Percentiles rank a stretch among this genome's conserved stretches.
Evolutionary conservation across 345 rosid species (phyloP).

Genomic region (Populus tremula): DNA sequence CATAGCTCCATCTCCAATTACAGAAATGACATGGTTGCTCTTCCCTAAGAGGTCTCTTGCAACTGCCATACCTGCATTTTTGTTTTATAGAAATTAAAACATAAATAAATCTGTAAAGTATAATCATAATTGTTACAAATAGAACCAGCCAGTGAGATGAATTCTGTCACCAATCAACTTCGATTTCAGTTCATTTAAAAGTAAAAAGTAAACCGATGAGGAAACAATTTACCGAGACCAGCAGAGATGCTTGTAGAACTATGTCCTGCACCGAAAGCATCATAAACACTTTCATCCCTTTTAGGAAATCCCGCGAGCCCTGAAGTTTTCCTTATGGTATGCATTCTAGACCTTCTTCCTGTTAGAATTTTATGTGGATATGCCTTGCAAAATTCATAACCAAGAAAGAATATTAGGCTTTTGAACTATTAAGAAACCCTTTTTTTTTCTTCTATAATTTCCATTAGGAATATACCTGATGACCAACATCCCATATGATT

Average conservation of each 20-base stretch:
- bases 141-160: too few relatives aligned
- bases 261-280: constrained; percentile 73
- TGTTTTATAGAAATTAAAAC: neutral
- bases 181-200: too few relatives aligned
- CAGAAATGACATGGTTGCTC: constrained; percentile 58
- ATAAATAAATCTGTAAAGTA: neutral
- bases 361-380: constrained; percentile 73
- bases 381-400: constrained; percentile 45
- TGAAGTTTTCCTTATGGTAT: constrained; percentile 59
- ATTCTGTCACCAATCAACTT: too few relatives aligned
- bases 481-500: constrained; percentile 80
- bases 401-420: neutral
- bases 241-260: constrained; percentile 83
- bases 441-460: neutral
- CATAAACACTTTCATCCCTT: constrained; percentile 65
- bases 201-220: neutral
- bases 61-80: constrained; percentile 62
- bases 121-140: neutral
- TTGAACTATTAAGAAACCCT: neutral
- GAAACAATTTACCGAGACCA: constrained; percentile 51
- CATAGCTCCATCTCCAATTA: constrained; percentile 83
- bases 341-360: constrained; percentile 71
- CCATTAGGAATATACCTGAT: constrained; percentile 46
- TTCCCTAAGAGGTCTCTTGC: constrained; percentile 58
- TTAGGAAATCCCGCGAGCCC: constrained; percentile 78